Percentiles rank a stretch among this genome's conserved stretches.
phyloP scores from a whole-genome alignment of 306 rosid genomes.

The Chamaecrista fasciculata region DNA sequence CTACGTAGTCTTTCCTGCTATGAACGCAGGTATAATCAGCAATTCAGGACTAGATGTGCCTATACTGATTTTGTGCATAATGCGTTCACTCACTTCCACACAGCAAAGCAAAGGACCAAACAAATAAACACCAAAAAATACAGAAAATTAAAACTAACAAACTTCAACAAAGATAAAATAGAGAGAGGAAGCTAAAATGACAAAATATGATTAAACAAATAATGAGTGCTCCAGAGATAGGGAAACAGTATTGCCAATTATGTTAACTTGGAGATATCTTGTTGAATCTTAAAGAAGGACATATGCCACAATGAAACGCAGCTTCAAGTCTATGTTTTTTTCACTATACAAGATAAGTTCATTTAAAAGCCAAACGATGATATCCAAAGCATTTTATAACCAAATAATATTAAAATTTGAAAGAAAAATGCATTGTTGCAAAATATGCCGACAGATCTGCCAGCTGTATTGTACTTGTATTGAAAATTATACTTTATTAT shows the following conservation, averaged over 20 bases:
- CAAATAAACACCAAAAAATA: not conserved
- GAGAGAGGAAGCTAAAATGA: not conserved
- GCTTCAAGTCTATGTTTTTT: not conserved
- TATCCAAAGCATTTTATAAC: not conserved
- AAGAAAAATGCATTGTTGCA: too few species aligned
- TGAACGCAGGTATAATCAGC: conserved; percentile 12
- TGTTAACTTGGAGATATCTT: too few species aligned
- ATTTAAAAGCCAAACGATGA: not conserved
- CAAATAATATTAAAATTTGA: not conserved
- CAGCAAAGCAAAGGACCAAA: not conserved
- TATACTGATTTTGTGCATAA: conserved; percentile 6
- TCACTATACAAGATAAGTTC: not conserved
- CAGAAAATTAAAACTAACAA: not conserved
- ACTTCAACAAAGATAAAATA: not conserved
- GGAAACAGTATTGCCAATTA: too few species aligned
- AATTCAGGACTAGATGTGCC: conserved; percentile 10
- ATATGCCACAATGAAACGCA: not conserved
- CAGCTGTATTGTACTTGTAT: too few species aligned
- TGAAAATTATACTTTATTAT: too few species aligned
- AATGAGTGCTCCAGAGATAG: not conserved
- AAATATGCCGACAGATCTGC: too few species aligned
- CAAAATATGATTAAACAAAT: conserved; percentile 14
- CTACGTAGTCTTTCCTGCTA: conserved; percentile 17
- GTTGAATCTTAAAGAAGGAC: not conserved
- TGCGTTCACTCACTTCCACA: conserved; percentile 20